Evolutionary conservation across 257 asterid genomes (phyloP), one percentile per base, ranked within the genome.

Genomic region (Solanum peruvianum): DNA sequence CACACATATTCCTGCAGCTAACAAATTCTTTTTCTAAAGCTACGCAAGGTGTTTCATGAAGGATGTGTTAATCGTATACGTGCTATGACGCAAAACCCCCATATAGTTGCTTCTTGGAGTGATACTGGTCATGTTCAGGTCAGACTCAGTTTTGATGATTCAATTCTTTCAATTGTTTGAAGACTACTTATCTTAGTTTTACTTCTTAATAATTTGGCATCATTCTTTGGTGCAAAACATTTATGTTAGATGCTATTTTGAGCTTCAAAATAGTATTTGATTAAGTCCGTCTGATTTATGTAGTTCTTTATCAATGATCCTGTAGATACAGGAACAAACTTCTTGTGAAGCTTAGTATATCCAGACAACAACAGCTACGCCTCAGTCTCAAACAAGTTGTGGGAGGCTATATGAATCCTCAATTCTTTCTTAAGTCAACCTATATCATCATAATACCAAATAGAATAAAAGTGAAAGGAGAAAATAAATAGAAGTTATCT

Each of bases 31-130:
- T 37, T 37, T 37, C 39, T 6, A 35, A 37, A 37, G 39, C 39
- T 37, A 37, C 39, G 7, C 39, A 37, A 5, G 39, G 39, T 37
- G 39, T 37, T 37, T 37, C 39, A 37, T 5, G 39, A 37, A 37
- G 99, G 99, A 77, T 91, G 96, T 86, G 93, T 97, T 69, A 97
- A 97, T 88, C 93, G 99, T 86, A 91, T 97, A 88, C 97, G 98
- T 64, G 95, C 98, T 49, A 97, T 95, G 98, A 89, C 90, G 25
- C 98, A 96, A 90, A 91, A 92, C 83, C 95, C 58, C 95, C 44
- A 97, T 89, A 95, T 97, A 82, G 95, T 98, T 91, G 99, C 98
- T 85, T 91, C 99, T 6, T 97, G 98, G 99, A 91, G 92, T 47
- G 99, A 93, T 86, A 88, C 92, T 0, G 97, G 98, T 45, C 96